Percentiles rank a stretch among this genome's conserved stretches.
Conservation (phyloP, 108 stramenopile species). For the Nitzschia inconspicua region DNA sequence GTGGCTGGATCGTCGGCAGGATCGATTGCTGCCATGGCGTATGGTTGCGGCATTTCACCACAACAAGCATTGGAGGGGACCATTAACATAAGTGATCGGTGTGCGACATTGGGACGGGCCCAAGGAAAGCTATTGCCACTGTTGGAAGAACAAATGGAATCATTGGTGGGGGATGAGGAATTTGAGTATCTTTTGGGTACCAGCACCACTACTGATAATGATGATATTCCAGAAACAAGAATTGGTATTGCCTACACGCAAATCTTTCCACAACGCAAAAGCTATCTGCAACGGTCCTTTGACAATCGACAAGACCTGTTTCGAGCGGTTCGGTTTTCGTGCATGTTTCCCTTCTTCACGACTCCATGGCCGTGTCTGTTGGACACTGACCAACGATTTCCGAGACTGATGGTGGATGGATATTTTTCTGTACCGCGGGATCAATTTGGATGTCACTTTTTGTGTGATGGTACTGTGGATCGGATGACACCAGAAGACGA, state of each 20-base stretch:
- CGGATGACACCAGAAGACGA: constrained; percentile 23
- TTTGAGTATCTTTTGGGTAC: constrained; percentile 30
- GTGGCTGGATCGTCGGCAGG: constrained; percentile 76
- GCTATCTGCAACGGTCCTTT: constrained; percentile 57
- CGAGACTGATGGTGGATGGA: constrained; percentile 76
- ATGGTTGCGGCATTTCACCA: constrained; percentile 38
- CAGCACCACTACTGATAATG: too few relatives aligned
- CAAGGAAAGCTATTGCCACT: constrained; percentile 54
- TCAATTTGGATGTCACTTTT: constrained; percentile 79
- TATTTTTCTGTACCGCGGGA: constrained; percentile 71
- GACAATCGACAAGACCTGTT: constrained; percentile 56
- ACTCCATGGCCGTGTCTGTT: constrained; percentile 48
- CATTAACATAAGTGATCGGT: constrained; percentile 25
- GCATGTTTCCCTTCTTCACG: constrained; percentile 80
- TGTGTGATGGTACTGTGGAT: too few relatives aligned
- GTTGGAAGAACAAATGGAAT: constrained; percentile 45
- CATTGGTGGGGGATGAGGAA: constrained; percentile 41
- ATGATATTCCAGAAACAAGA: too few relatives aligned
- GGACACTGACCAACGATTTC: constrained; percentile 49
- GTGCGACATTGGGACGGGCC: constrained; percentile 23
- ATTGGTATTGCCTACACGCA: constrained; percentile 66
- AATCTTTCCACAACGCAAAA: constrained; percentile 54
- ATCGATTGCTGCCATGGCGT: constrained; percentile 60
- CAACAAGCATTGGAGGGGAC: constrained; percentile 29
- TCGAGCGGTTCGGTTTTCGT: constrained; percentile 55